These are phyloP conservation scores for Paramarasmius palmivorus DNA, from an alignment of 1,284 basidiomycete genomes.

Conservation along the genomic window DNA sequence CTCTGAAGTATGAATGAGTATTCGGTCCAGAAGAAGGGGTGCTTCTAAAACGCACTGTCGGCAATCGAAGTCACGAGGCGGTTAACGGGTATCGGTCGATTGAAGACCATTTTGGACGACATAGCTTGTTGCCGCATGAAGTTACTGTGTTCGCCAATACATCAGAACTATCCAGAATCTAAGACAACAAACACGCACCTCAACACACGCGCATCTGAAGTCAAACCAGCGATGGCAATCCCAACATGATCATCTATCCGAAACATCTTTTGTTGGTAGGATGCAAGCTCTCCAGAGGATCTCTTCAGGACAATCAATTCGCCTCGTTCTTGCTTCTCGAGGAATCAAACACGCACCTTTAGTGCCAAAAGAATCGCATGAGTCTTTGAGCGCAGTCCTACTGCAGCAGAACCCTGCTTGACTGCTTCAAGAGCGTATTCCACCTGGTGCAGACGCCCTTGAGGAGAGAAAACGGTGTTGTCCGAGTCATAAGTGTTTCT, in stretches of 20 bases:
- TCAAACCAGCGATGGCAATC: conserved; percentile 97
- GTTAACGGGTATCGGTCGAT: conserved; percentile 92
- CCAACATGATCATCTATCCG: conserved; percentile 99
- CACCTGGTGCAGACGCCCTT: conserved; percentile 91
- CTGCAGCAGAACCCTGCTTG: conserved; percentile 98
- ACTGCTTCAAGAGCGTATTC: conserved; percentile 99
- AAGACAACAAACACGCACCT: conserved; percentile 54
- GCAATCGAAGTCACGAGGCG: conserved; percentile 92
- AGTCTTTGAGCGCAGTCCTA: conserved; percentile 93
- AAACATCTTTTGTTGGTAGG: conserved; percentile 99
- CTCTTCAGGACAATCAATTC: conserved; percentile 54
- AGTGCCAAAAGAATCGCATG: conserved; percentile 93
- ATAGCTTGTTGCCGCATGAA: conserved; percentile 99
- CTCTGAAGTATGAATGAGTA: conserved; percentile 51
- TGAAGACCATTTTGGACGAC: conserved; percentile 92
- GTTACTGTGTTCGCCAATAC: conserved; percentile 60
- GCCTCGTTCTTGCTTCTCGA: conserved; percentile 10
- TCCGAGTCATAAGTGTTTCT: conserved; percentile 95
- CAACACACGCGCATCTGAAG: conserved; percentile 95
- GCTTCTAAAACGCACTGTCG: conserved; percentile 84
- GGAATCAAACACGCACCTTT: conserved; percentile 58
- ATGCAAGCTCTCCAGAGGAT: conserved; percentile 97
- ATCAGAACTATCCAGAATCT: conserved; percentile 3
- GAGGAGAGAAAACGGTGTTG: conserved; percentile 95
- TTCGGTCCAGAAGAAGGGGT: not conserved